These are phyloP conservation scores for Tulasnella calospora DNA, from an alignment of 768 basidiomycete genomes.

Conservation along the genomic window DNA sequence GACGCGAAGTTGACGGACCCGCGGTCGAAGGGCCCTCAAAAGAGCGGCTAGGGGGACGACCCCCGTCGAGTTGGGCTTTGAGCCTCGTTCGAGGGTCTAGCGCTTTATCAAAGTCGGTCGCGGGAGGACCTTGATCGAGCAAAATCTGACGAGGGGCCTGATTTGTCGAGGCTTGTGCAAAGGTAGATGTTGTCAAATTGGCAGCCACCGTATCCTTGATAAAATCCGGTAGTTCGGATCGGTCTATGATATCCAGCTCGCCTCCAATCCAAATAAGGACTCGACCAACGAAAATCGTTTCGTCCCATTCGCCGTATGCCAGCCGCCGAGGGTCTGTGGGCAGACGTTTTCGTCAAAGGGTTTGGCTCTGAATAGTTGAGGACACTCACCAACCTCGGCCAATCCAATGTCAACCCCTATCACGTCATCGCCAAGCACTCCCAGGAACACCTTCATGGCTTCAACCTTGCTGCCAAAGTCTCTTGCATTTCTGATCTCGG, in stretches of 20 bases:
- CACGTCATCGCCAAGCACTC: conserved; percentile 64
- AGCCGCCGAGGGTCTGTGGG: conserved; percentile 58
- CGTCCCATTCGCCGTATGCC: conserved; percentile 60
- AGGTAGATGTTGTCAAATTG: conserved; percentile 24
- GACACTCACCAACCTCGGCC: background rate
- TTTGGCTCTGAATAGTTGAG: background rate
- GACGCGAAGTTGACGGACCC: no score
- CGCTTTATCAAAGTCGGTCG: no score
- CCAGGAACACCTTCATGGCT: conserved; percentile 69
- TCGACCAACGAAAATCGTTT: conserved; percentile 60
- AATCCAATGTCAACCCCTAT: conserved; percentile 35
- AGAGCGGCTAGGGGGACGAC: no score
- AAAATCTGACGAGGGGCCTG: background rate
- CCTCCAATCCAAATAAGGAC: conserved; percentile 66
- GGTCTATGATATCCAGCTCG: conserved; percentile 33
- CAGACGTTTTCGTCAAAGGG: no score
- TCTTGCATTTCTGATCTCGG: conserved; percentile 28
- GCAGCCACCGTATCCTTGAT: conserved; percentile 25
- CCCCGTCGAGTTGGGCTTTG: no score
- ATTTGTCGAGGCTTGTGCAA: conserved; percentile 21
- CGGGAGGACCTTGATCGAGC: background rate
- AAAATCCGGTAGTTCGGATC: conserved; percentile 13
- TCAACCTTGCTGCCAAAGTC: conserved; percentile 45
- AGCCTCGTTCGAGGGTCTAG: no score
- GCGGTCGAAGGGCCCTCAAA: no score